Conservation (phyloP, 208 protist genomes). For the Leptomonas seymouri region DNA sequence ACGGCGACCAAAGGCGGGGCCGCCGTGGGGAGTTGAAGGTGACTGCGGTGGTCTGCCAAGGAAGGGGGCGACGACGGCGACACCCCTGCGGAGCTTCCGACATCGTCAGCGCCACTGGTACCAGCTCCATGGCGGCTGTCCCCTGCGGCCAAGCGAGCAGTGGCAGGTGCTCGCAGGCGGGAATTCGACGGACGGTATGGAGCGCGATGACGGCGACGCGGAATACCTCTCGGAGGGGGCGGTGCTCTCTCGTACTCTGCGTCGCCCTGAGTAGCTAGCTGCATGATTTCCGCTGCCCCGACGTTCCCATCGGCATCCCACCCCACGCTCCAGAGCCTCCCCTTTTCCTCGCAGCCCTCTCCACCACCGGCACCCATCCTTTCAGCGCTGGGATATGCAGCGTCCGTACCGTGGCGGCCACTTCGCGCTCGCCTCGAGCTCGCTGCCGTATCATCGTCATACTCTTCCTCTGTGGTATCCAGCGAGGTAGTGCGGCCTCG, state of each 20-base stretch:
- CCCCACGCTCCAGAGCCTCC: no score
- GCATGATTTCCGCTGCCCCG: background rate
- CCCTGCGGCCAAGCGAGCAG: background rate
- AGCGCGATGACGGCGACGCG: background rate
- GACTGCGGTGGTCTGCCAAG: slow-evolving; percentile 11
- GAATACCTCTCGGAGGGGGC: no score
- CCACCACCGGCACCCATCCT: background rate
- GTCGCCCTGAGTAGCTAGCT: background rate
- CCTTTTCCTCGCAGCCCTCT: background rate
- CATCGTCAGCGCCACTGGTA: background rate
- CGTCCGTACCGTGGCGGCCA: background rate
- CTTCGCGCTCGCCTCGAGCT: background rate
- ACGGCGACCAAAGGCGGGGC: slow-evolving; percentile 8
- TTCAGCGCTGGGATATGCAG: slow-evolving; percentile 1
- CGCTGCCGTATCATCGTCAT: background rate
- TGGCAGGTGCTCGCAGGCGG: slow-evolving; percentile 1
- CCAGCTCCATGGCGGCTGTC: no score
- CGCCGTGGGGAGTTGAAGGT: background rate
- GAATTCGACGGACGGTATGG: background rate
- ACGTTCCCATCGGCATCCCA: background rate
- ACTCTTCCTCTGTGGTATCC: background rate
- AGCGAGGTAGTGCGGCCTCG: background rate
- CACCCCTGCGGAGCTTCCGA: background rate
- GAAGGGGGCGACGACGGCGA: background rate
- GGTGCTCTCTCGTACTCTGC: background rate